Evolutionary conservation across 371 early-diverging fungal species (phyloP).

Genomic region (Conidiobolus coronatus): DNA sequence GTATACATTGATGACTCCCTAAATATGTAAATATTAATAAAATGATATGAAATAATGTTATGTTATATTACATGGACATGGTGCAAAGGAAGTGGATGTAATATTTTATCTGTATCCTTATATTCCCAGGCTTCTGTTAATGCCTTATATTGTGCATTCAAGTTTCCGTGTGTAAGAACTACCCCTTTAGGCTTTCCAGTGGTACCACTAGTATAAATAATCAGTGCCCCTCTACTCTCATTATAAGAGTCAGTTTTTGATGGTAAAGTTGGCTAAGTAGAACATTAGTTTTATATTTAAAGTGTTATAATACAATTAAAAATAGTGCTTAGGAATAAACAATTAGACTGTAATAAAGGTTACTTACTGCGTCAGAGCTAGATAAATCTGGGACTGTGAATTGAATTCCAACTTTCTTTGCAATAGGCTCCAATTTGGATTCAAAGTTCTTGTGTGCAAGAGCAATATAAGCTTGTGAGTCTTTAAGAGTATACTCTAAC

Average conservation of each 20-base stretch:
- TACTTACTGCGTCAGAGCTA: too few relatives aligned
- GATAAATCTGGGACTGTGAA: too few relatives aligned
- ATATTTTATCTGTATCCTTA: conserved; percentile 33
- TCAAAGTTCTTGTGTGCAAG: conserved; percentile 15
- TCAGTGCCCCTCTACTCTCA: conserved; percentile 24
- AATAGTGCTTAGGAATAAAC: conserved; percentile 1
- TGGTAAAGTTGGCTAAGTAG: neutral
- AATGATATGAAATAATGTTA: neutral
- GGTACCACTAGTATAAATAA: conserved; percentile 63
- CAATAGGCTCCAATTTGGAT: neutral
- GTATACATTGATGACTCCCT: conserved; percentile 7
- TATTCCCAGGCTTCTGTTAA: conserved; percentile 54
- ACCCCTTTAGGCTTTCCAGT: conserved; percentile 66
- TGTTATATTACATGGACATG: conserved; percentile 39
- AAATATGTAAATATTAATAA: neutral
- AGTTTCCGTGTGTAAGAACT: conserved; percentile 32
- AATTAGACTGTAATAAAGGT: conserved; percentile 9
- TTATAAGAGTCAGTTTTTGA: neutral
- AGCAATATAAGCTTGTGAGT: conserved; percentile 23
- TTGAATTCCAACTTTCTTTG: too few relatives aligned
- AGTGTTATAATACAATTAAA: neutral
- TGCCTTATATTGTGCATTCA: conserved; percentile 35
- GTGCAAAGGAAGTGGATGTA: conserved; percentile 61
- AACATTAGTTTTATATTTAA: neutral
- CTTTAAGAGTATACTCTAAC: conserved; percentile 29